Evolutionary conservation across 139 green algal species (phyloP), one percentile per base, ranked within the genome.

Genomic region (Chlorella sp.): DNA sequence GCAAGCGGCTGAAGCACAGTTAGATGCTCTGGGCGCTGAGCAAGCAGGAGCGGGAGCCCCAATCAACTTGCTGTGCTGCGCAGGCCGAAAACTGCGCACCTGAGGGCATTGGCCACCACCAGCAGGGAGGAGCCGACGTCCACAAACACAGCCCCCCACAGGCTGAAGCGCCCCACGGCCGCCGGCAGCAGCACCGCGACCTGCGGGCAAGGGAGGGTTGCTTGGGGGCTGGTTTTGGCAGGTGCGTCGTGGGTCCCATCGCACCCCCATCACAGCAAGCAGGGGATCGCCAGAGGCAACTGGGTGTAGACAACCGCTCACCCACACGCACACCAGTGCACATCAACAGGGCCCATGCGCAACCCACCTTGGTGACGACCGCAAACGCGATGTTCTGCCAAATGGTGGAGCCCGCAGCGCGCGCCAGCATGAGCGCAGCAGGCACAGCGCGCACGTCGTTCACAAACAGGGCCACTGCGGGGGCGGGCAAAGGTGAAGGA

Each of bases 401-500:
- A 70, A 95, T 93, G 39, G 84, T 91, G 72, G 55, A 71, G 34
- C 85, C 39, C 18, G 86, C 87, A 21, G 44, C 38, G 18, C 85
- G 69, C 11, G 85, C 88, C 36, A 96, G 86, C 25, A 23, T 32
- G 26, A 96, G 69, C 25, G 87, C 75, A 21, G 78, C 67, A 23
- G 87, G 84, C 28, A 96, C 67, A 62, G 83, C 76, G 20, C 75
- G 70, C 38, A 97, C 84, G 80, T 97, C 92, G 74, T 94, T 93
- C 6, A 89, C 91, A 57, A 97, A 91, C 20, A 97, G 86, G n/a
- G 91, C 89, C 62, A 97, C 90, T 70, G 94, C 89, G 9, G 60
- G 44, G 44, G 9, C 7, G 44, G 44, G 44, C 44, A 51, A 6
- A 9, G 44, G 44, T 51, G 44, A 6, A 51, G 7, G 44, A 16